phyloP scores from a whole-genome alignment of 2,329 filamentous ascomycete genomes.

The Penicillium palitans region DNA sequence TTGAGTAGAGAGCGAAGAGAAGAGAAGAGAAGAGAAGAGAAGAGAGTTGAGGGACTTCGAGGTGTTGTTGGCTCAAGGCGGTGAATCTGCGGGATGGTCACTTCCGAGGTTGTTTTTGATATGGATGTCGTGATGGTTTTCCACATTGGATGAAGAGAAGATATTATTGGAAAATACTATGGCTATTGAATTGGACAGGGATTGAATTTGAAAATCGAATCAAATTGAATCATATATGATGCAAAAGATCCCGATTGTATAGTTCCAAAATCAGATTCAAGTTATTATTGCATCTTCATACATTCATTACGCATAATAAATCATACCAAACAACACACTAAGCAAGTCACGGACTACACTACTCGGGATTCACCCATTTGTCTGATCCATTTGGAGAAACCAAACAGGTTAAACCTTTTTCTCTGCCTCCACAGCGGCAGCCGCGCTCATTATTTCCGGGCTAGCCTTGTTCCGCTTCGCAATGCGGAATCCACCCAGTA shows the following conservation, averaged over 20 bases:
- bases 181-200: background rate
- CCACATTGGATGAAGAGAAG: background rate
- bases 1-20: background rate
- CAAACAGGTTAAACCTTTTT: constrained; percentile 18
- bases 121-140: background rate
- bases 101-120: background rate
- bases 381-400: background rate
- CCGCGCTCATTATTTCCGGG: constrained; percentile 9
- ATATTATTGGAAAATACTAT: background rate
- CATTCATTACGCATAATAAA: constrained; percentile 8
- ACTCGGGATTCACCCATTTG: background rate
- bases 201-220: background rate
- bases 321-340: background rate
- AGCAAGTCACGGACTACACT: constrained; percentile 10
- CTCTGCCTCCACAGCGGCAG: constrained; percentile 19
- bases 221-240: too few relatives aligned
- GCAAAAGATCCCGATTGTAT: background rate
- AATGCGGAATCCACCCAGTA: constrained; percentile 60
- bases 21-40: background rate
- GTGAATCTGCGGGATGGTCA: constrained; percentile 16
- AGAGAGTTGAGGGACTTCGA: background rate
- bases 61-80: constrained; percentile 15
- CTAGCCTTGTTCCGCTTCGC: constrained; percentile 51
- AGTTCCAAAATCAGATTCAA: background rate
- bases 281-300: constrained; percentile 9